Base-by-base conservation (phyloP, 768 basidiomycete genomes). In the Leccinum pellstonianum region DNA sequence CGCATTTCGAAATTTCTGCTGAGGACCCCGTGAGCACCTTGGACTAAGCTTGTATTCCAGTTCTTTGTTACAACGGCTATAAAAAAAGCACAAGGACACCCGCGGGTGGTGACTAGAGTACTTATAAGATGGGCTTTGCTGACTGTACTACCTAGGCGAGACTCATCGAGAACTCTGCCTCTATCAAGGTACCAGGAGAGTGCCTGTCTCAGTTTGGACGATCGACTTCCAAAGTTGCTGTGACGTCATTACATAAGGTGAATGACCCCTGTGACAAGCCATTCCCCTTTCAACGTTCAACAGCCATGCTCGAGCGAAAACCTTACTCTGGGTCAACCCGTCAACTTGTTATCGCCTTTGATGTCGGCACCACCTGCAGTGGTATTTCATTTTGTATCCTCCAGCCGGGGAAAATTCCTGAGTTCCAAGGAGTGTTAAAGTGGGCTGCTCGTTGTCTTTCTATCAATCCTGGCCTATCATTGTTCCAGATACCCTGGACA, bases 281-380 rank as follows among this genome's bases (percentile, higher is more conserved):
- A 10, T 9, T 37, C n/a, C 21, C 23, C n/a, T 57, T 23, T 23
- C 23, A 5, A 47, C 11, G 12, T 48, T 47, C 41, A 11, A 41
- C 53, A 41, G n/a, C 23, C 19, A 75, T 76, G 76, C 56, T 68
- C 11, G 52, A 67, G 14, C 69, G 76, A 55, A 54, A 72, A 15
- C 66, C 69, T 4, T 81, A 76, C 59, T 35, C 60, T 25, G 81
- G 80, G 2, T 58, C 56, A 5, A 52, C 61, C 3, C 67, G 61
- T 52, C 71, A 73, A 55, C 67, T 78, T 5, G 69, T 78, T 17
- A 60, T 78, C 11, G 73, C 74, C 1, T 71, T 78, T 21, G 77
- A 78, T 47, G 56, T 50, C 17, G 49, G 51, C 1, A 52, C 51
- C 12, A 52, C 51, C 19, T 33, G 17, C 31, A 52, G 51, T 52